Percentiles rank a stretch among this genome's conserved stretches.
Evolutionary conservation across 306 rosid species (phyloP).

Genomic region (Medicago arabica): DNA sequence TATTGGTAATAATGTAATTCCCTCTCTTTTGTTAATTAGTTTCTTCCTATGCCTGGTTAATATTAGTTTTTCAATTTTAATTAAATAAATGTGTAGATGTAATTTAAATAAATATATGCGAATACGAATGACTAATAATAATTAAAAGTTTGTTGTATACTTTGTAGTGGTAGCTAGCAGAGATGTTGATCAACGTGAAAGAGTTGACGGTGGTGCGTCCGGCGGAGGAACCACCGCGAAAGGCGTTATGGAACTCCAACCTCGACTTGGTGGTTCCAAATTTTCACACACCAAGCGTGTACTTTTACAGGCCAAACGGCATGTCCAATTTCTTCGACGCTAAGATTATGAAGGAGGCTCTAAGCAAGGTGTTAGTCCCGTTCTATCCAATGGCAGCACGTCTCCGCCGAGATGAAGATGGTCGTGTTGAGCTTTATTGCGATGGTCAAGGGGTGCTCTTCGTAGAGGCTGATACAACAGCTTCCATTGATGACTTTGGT

Average conservation of each 20-base stretch:
- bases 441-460: constrained; percentile 78
- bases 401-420: constrained; percentile 67
- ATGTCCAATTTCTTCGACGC: constrained; percentile 63
- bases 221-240: constrained; percentile 57
- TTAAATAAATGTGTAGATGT: too few relatives aligned
- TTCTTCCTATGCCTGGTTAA: too few relatives aligned
- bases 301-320: constrained; percentile 68
- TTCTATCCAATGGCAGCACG: constrained; percentile 89
- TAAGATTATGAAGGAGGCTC: constrained; percentile 58
- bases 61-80: too few relatives aligned
- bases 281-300: constrained; percentile 76
- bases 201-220: constrained; percentile 73
- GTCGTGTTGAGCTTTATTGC: constrained; percentile 77
- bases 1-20: too few relatives aligned
- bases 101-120: too few relatives aligned
- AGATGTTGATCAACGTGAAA: constrained; percentile 49
- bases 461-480: constrained; percentile 62
- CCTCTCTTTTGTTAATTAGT: too few relatives aligned
- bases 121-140: too few relatives aligned
- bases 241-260: constrained; percentile 74
- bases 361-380: constrained; percentile 68
- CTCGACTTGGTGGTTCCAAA: constrained; percentile 71
- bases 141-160: too few relatives aligned
- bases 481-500: constrained; percentile 64
- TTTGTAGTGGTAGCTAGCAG: too few relatives aligned